These are phyloP conservation scores for Nematocida displodere DNA, from an alignment of 371 early-diverging fungal genomes.

Conservation along the genomic window DNA sequence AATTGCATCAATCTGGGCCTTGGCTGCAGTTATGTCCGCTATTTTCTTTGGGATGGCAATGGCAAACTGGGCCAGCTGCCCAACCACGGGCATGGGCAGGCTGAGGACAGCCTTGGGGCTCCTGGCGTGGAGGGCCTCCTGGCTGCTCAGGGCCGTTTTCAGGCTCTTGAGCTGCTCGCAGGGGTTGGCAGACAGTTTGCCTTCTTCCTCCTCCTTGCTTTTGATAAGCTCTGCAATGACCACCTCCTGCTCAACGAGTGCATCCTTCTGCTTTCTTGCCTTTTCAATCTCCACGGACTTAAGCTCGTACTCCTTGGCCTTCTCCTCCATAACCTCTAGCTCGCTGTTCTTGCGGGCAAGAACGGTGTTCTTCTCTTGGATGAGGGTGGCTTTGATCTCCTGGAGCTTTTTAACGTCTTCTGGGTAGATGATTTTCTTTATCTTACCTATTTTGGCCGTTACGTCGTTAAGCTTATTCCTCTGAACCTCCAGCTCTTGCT, in stretches of 20 bases:
- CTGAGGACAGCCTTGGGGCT: not conserved
- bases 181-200: conserved; percentile 20
- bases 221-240: conserved; percentile 16
- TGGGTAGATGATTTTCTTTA: conserved; percentile 27
- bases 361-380: not conserved
- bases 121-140: not conserved
- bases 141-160: not conserved
- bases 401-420: conserved; percentile 39
- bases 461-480: conserved; percentile 6
- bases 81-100: conserved; percentile 23
- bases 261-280: conserved; percentile 20
- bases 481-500: conserved; percentile 37
- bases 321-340: conserved; percentile 16
- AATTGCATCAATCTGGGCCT: conserved; percentile 20
- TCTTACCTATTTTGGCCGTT: conserved; percentile 10
- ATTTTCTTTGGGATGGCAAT: conserved; percentile 30
- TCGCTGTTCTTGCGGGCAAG: not conserved
- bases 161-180: conserved; percentile 24
- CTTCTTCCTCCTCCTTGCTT: conserved; percentile 17
- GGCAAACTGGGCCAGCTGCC: conserved; percentile 39
- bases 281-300: conserved; percentile 46
- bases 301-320: conserved; percentile 37
- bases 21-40: conserved; percentile 13
- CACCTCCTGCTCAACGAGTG: conserved; percentile 37
- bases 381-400: not conserved